Conservation (phyloP, 1,284 basidiomycete species). For the Melampsora larici-populina region DNA sequence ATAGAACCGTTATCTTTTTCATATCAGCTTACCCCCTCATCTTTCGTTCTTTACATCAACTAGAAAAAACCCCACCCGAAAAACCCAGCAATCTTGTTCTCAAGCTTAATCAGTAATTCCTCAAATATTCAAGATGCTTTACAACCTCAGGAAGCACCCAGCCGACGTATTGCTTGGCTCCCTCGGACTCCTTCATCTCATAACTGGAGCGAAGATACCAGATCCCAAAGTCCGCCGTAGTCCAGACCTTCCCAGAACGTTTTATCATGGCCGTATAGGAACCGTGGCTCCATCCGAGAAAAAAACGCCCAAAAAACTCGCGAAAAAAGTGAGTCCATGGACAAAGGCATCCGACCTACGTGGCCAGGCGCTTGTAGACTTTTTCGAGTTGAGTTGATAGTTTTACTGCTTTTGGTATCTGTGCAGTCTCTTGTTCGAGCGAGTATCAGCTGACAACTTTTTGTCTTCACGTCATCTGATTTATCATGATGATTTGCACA, state of each 20-base stretch:
- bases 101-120: background rate
- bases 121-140: background rate
- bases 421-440: no score
- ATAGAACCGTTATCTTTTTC: no score
- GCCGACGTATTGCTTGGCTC: background rate
- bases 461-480: background rate
- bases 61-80: background rate
- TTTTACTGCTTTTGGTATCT: no score
- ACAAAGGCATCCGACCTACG: background rate
- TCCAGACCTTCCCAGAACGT: background rate
- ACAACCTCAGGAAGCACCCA: background rate
- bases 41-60: background rate
- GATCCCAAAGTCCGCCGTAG: background rate
- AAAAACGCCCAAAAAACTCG: background rate
- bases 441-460: no score
- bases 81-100: background rate
- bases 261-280: conserved; percentile 3
- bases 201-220: background rate
- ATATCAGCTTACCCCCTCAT: no score
- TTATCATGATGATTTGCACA: background rate
- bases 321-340: background rate
- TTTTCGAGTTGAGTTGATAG: conserved; percentile 2
- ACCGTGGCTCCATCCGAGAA: background rate
- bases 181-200: background rate
- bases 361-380: background rate